phyloP scores from a whole-genome alignment of 2,329 filamentous ascomycete genomes.

The Clarireedia paspali region DNA sequence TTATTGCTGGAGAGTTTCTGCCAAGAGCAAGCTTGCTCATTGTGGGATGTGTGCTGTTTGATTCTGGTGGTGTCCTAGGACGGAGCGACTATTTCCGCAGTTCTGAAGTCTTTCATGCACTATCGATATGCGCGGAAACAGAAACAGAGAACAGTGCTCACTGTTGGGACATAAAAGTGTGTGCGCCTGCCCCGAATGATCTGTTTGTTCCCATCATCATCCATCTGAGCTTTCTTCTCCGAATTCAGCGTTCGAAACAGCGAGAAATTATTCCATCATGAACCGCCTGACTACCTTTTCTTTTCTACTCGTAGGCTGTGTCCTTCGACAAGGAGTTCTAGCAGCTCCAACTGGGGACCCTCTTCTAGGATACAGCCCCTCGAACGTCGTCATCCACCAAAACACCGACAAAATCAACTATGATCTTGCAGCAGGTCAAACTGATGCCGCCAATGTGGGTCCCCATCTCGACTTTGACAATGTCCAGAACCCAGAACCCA shows the following conservation, averaged over 20 bases:
- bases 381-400: conserved; percentile 30
- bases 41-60: neutral
- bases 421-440: conserved; percentile 42
- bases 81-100: too few relatives aligned
- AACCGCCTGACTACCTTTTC: neutral
- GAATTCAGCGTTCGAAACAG: neutral
- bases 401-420: conserved; percentile 31
- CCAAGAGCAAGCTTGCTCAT: neutral
- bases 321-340: conserved; percentile 2
- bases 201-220: neutral
- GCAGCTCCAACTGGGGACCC: conserved; percentile 22
- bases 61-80: neutral
- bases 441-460: conserved; percentile 41
- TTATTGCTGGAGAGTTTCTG: neutral
- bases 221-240: too few relatives aligned
- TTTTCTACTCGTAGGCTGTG: conserved; percentile 6
- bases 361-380: conserved; percentile 34
- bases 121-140: too few relatives aligned
- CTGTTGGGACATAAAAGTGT: too few relatives aligned
- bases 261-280: neutral
- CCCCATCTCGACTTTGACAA: conserved; percentile 46
- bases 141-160: too few relatives aligned
- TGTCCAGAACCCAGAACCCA: conserved; percentile 45
- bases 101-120: too few relatives aligned
- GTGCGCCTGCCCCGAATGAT: neutral